Percentiles rank a stretch among this genome's conserved stretches.
These are phyloP conservation scores for Arthrobotrys pseudoclavata DNA, from an alignment of 2,329 filamentous ascomycete genomes.

Conservation along the genomic window DNA sequence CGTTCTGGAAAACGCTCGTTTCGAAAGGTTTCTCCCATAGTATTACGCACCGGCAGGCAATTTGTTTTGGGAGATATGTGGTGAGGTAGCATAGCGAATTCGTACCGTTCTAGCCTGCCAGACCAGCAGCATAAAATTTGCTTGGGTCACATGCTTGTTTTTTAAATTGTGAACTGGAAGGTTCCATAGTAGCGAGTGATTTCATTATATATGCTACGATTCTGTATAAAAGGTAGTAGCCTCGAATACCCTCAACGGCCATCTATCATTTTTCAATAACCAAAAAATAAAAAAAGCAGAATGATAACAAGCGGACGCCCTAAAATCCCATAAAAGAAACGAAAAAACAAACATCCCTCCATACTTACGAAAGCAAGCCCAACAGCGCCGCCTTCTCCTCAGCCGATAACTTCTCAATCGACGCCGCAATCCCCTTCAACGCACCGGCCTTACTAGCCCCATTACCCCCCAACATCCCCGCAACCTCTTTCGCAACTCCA, in stretches of 20 bases:
- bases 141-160: too few relatives aligned
- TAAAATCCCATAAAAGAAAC: background rate
- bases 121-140: too few relatives aligned
- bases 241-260: background rate
- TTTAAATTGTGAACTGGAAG: background rate
- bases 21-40: too few relatives aligned
- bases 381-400: conserved; percentile 88
- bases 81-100: too few relatives aligned
- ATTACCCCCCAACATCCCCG: conserved; percentile 76
- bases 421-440: conserved; percentile 86
- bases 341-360: background rate
- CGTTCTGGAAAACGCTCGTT: too few relatives aligned
- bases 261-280: too few relatives aligned
- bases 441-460: conserved; percentile 72
- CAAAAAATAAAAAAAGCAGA: background rate
- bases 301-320: background rate
- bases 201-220: conserved; percentile 9
- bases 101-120: too few relatives aligned
- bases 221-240: background rate
- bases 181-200: background rate
- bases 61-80: too few relatives aligned
- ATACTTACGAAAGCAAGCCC: conserved; percentile 65
- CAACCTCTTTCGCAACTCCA: conserved; percentile 77
- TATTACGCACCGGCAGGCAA: too few relatives aligned
- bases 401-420: conserved; percentile 87